A percentile compares a stretch with the other conserved stretches of the same genome.
Conservation (phyloP, 2,329 filamentous ascomycete genomes). For the Calonectria pteridis region DNA sequence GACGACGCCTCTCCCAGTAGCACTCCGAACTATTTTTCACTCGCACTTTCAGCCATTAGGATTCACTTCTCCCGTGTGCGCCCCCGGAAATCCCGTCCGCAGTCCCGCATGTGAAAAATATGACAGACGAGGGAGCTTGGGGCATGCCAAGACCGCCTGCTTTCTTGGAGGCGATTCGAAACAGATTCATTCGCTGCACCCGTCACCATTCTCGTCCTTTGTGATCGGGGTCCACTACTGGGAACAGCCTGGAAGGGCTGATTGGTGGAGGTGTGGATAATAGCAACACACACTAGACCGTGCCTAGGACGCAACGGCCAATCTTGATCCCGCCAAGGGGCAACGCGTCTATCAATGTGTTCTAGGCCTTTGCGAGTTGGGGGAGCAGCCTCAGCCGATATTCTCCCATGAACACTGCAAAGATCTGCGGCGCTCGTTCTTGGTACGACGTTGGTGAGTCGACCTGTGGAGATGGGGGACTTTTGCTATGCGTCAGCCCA, state of each 20-base stretch:
- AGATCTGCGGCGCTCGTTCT: neutral
- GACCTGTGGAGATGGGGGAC: neutral
- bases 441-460: constrained; percentile 1
- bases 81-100: neutral
- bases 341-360: constrained; percentile 8
- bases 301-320: neutral
- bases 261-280: neutral
- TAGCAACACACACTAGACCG: neutral
- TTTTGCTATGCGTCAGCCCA: constrained; percentile 1
- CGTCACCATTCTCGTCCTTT: neutral
- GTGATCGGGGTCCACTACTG: neutral
- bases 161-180: neutral
- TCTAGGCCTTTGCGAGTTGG: neutral
- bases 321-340: constrained; percentile 5
- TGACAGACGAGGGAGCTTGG: neutral
- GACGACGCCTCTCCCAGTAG: neutral
- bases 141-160: neutral
- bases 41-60: neutral
- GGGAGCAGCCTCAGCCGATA: neutral
- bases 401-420: neutral
- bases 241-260: neutral
- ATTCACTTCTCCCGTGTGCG: neutral
- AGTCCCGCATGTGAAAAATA: neutral
- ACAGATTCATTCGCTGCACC: neutral
- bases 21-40: neutral